phyloP scores from a whole-genome alignment of 2,329 filamentous ascomycete genomes.

The Ramularia collo-cygni region DNA sequence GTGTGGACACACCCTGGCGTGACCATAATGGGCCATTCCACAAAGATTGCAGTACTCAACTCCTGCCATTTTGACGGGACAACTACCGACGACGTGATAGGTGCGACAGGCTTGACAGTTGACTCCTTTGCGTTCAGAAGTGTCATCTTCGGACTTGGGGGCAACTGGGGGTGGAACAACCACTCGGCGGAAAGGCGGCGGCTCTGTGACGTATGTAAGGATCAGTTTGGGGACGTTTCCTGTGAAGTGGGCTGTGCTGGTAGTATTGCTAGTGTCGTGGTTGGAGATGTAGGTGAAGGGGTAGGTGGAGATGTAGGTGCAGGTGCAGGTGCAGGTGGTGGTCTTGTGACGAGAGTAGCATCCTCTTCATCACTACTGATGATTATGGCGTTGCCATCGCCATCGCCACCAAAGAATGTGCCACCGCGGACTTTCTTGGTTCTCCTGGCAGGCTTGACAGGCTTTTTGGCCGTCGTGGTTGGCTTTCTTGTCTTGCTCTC shows the following conservation, averaged over 20 bases:
- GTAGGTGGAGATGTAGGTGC: not conserved
- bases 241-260: slow-evolving; percentile 1
- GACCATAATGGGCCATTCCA: slow-evolving; percentile 55
- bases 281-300: not conserved
- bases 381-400: slow-evolving; percentile 2
- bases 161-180: slow-evolving; percentile 8
- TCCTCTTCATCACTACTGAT: slow-evolving; percentile 6
- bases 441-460: slow-evolving; percentile 1
- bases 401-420: too few relatives aligned
- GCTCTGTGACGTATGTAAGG: slow-evolving; percentile 6
- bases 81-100: slow-evolving; percentile 51
- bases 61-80: slow-evolving; percentile 53
- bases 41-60: slow-evolving; percentile 59
- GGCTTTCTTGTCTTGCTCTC: too few relatives aligned
- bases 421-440: too few relatives aligned
- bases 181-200: slow-evolving; percentile 15
- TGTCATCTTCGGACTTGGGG: slow-evolving; percentile 3
- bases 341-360: not conserved
- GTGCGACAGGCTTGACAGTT: slow-evolving; percentile 50
- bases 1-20: slow-evolving; percentile 53
- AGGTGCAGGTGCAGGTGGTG: too few relatives aligned
- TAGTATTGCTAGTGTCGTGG: not conserved
- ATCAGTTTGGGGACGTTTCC: not conserved
- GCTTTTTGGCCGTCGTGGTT: too few relatives aligned
- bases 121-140: too few relatives aligned